These are phyloP conservation scores for Persicaria tinctoria DNA, from an alignment of 148 eudicot species.

Conservation along the genomic window DNA sequence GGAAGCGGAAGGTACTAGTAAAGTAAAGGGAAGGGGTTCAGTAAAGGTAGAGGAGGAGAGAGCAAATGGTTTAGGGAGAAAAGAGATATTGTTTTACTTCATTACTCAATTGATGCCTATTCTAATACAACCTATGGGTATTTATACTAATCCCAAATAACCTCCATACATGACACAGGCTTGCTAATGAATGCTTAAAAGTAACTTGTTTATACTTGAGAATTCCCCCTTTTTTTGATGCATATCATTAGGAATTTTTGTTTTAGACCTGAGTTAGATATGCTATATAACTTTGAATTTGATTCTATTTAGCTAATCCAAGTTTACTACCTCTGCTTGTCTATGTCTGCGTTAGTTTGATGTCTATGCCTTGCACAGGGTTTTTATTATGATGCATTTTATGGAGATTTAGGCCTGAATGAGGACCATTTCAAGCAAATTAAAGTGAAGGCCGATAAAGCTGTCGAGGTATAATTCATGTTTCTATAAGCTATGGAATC, in stretches of 20 bases:
- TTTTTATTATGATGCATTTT: slow-evolving; percentile 90
- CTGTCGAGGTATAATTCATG: slow-evolving; percentile 52
- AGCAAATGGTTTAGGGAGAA: too few species aligned
- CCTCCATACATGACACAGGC: too few species aligned
- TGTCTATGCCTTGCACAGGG: slow-evolving; percentile 38
- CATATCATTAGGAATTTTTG: neutral
- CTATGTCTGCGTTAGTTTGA: neutral
- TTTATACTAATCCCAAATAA: too few species aligned
- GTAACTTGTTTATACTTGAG: neutral
- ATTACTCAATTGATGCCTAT: too few species aligned
- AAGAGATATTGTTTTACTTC: too few species aligned
- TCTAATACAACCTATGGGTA: too few species aligned
- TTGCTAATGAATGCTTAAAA: neutral
- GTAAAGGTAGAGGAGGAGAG: too few species aligned
- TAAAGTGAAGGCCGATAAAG: slow-evolving; percentile 60
- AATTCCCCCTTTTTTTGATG: neutral
- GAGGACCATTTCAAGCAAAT: slow-evolving; percentile 85
- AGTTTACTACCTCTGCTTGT: neutral
- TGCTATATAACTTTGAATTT: slow-evolving; percentile 1
- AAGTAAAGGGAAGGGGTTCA: too few species aligned
- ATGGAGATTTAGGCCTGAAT: slow-evolving; percentile 84
- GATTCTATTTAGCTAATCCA: neutral
- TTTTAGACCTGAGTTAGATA: neutral
- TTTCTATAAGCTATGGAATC: neutral
- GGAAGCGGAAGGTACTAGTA: too few species aligned